Evolutionary conservation across 2,329 filamentous ascomycete genomes (phyloP).

Genomic region (Colletotrichum trifolii): DNA sequence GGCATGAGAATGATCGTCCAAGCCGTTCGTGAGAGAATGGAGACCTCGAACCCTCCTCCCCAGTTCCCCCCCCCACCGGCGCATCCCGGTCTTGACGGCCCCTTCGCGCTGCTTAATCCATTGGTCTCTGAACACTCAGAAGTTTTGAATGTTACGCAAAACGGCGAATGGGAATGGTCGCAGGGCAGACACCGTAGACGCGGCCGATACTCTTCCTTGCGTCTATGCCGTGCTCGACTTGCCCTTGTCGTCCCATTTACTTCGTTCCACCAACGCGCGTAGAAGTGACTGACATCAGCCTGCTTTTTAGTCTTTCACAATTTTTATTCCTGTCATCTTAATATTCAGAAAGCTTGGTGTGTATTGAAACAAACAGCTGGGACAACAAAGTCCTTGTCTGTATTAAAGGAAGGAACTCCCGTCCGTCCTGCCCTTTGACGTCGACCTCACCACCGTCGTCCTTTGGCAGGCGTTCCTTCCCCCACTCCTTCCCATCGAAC

Average conservation of each 20-base stretch:
- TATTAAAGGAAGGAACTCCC: slow-evolving; percentile 33
- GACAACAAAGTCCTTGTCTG: slow-evolving; percentile 5
- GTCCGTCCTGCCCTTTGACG: slow-evolving; percentile 26
- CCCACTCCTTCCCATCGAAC: slow-evolving; percentile 14
- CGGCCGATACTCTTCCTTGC: slow-evolving; percentile 13
- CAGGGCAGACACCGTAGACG: slow-evolving; percentile 19
- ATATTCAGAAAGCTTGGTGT: slow-evolving; percentile 20
- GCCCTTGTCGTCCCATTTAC: slow-evolving; percentile 9
- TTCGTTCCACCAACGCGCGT: slow-evolving; percentile 1
- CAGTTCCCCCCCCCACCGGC: slow-evolving; percentile 4
- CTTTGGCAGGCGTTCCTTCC: slow-evolving; percentile 22
- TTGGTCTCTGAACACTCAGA: slow-evolving; percentile 29
- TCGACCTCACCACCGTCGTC: slow-evolving; percentile 19
- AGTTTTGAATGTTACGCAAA: slow-evolving; percentile 28
- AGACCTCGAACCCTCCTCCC: slow-evolving; percentile 21
- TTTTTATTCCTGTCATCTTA: slow-evolving; percentile 13
- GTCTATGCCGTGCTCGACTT: slow-evolving; percentile 4
- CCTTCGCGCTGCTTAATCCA: slow-evolving; percentile 27
- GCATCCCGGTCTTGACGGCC: slow-evolving; percentile 26
- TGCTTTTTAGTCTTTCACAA: slow-evolving; percentile 3
- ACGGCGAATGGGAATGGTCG: slow-evolving; percentile 27
- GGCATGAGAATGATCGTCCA: slow-evolving; percentile 12
- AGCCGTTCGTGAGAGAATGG: slow-evolving; percentile 22
- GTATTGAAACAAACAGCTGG: background rate
- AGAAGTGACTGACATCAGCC: slow-evolving; percentile 15